Evolutionary conservation across 345 rosid genomes (phyloP).

Genomic region (Syzygium grande): DNA sequence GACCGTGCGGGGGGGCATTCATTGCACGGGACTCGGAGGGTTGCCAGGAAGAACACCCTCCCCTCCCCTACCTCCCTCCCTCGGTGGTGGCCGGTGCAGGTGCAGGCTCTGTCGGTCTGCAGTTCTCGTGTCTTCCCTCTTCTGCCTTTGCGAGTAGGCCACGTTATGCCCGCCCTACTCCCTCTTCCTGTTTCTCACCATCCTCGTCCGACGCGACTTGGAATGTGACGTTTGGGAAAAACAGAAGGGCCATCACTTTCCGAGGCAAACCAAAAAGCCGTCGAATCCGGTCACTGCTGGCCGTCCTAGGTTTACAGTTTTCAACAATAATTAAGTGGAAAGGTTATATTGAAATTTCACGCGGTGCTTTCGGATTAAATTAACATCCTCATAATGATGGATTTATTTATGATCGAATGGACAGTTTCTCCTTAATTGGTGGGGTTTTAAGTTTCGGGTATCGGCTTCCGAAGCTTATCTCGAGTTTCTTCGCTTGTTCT

Average conservation of each 20-base stretch:
- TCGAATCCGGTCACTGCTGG: background rate
- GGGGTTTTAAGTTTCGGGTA: no score
- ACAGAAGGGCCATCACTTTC: no score
- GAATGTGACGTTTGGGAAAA: background rate
- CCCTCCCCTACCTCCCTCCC: no score
- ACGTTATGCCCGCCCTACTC: background rate
- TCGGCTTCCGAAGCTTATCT: background rate
- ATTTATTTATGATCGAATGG: no score
- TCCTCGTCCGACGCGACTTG: background rate
- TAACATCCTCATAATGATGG: no score
- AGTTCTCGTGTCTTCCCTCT: background rate
- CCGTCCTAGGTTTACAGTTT: no score
- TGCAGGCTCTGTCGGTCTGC: background rate
- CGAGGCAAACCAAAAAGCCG: background rate
- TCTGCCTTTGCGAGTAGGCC: background rate
- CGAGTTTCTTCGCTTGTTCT: background rate
- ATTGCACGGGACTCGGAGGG: no score
- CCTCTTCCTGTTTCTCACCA: background rate
- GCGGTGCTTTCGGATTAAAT: no score
- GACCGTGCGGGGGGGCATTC: background rate
- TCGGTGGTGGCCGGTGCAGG: background rate
- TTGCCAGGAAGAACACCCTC: no score
- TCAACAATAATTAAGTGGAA: accelerated
- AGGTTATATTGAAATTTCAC: no score
- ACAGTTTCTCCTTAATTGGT: no score